Percentiles rank a stretch among this genome's conserved stretches.
Evolutionary conservation across 768 basidiomycete genomes (phyloP).

Genomic region (Pulveroboletus sp.): DNA sequence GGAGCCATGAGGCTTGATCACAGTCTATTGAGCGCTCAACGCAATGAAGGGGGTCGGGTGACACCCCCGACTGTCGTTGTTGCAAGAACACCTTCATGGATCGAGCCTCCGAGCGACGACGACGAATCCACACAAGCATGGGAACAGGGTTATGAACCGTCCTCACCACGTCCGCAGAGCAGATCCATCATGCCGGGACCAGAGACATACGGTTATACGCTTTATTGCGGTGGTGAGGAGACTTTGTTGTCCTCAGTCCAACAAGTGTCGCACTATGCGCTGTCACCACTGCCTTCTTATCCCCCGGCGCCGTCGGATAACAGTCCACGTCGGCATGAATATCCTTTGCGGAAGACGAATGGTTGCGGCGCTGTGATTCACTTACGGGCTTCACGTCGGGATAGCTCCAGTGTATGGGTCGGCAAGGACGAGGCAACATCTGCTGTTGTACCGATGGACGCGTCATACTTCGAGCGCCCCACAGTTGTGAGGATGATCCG

Average conservation of each 20-base stretch:
- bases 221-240: slow-evolving; percentile 42
- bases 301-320: slow-evolving; percentile 23
- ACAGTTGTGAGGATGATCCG: slow-evolving; percentile 46
- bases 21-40: slow-evolving; percentile 25
- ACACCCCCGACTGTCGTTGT: slow-evolving; percentile 27
- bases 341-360: slow-evolving; percentile 32
- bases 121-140: slow-evolving; percentile 31
- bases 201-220: slow-evolving; percentile 29
- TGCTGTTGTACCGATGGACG: slow-evolving; percentile 51
- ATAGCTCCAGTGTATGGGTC: slow-evolving; percentile 51
- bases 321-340: slow-evolving; percentile 4
- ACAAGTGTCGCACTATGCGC: slow-evolving; percentile 21
- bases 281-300: slow-evolving; percentile 37
- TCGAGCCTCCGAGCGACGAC: slow-evolving; percentile 30
- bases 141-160: slow-evolving; percentile 31
- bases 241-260: slow-evolving; percentile 5
- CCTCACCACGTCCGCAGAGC: slow-evolving; percentile 21
- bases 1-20: slow-evolving; percentile 67
- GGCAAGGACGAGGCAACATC: slow-evolving; percentile 50
- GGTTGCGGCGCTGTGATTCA: slow-evolving; percentile 66
- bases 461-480: slow-evolving; percentile 52
- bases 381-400: slow-evolving; percentile 48
- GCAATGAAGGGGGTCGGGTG: slow-evolving; percentile 22
- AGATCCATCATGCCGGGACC: slow-evolving; percentile 10
- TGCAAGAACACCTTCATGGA: slow-evolving; percentile 31